phyloP scores from a whole-genome alignment of 2,329 filamentous ascomycete genomes.

The Saccharata proteae region DNA sequence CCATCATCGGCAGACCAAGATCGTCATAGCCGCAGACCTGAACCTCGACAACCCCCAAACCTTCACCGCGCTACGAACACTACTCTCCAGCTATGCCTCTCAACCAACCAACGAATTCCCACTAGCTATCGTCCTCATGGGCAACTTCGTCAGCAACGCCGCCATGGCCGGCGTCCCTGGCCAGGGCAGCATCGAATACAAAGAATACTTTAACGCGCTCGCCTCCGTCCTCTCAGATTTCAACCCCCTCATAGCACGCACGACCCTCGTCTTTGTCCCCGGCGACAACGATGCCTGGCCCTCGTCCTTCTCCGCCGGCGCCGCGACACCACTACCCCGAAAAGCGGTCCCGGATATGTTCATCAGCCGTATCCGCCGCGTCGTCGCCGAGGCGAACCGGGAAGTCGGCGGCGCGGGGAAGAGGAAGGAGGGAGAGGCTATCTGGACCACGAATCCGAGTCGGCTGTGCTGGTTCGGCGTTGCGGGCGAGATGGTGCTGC shows the following conservation, averaged over 20 bases:
- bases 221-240: conserved; percentile 76
- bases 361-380: conserved; percentile 71
- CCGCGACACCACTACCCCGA: conserved; percentile 56
- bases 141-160: conserved; percentile 61
- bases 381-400: conserved; percentile 65
- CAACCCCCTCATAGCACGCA: conserved; percentile 61
- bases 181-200: conserved; percentile 85
- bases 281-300: conserved; percentile 98
- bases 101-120: conserved; percentile 55
- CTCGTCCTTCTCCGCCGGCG: conserved; percentile 69
- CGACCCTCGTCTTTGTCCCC: conserved; percentile 84
- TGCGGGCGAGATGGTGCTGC: conserved; percentile 73
- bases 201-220: conserved; percentile 85
- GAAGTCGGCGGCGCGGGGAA: conserved; percentile 44
- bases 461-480: conserved; percentile 77
- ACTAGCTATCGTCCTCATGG: conserved; percentile 69
- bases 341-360: conserved; percentile 76
- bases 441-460: conserved; percentile 84
- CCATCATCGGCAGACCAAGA: conserved; percentile 20
- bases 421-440: conserved; percentile 52
- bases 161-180: conserved; percentile 51
- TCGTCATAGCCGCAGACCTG: conserved; percentile 28
- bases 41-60: conserved; percentile 73
- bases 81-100: conserved; percentile 59
- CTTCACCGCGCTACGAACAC: conserved; percentile 65